Conservation (phyloP, 148 eudicot species). For the Camellia lanceoleosa region DNA sequence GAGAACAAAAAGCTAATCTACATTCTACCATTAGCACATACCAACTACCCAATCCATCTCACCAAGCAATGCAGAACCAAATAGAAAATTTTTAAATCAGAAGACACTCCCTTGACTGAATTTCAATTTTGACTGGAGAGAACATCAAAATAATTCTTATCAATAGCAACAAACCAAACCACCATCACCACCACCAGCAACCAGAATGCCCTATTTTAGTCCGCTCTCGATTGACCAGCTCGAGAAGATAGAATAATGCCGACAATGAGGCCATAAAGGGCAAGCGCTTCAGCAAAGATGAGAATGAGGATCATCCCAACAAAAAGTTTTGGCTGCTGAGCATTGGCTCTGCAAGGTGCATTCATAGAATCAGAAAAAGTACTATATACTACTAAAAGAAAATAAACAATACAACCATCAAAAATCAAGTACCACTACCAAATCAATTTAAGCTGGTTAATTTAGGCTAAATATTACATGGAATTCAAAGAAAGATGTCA, state of each 20-base stretch:
- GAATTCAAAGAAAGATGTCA: background rate
- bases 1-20: background rate
- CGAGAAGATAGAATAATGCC: slow-evolving; percentile 56
- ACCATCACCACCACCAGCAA: background rate
- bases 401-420: background rate
- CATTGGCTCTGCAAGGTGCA: slow-evolving; percentile 40
- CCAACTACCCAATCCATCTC: background rate
- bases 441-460: background rate
- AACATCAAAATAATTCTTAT: background rate
- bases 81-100: background rate
- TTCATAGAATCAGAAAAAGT: background rate
- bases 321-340: slow-evolving; percentile 59
- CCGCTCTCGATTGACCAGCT: slow-evolving; percentile 57
- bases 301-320: slow-evolving; percentile 59
- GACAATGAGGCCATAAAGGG: slow-evolving; percentile 52
- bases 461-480: background rate
- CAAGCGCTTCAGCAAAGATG: slow-evolving; percentile 54
- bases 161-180: background rate
- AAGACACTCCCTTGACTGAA: background rate
- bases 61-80: background rate
- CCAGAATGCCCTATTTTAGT: slow-evolving; percentile 17
- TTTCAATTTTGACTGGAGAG: background rate
- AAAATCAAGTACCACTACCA: background rate
- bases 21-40: background rate
- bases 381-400: background rate